A percentile compares a stretch with the other conserved stretches of the same genome.
These are phyloP conservation scores for Glebionis coronaria DNA, from an alignment of 129 eudicot species.

Conservation along the genomic window DNA sequence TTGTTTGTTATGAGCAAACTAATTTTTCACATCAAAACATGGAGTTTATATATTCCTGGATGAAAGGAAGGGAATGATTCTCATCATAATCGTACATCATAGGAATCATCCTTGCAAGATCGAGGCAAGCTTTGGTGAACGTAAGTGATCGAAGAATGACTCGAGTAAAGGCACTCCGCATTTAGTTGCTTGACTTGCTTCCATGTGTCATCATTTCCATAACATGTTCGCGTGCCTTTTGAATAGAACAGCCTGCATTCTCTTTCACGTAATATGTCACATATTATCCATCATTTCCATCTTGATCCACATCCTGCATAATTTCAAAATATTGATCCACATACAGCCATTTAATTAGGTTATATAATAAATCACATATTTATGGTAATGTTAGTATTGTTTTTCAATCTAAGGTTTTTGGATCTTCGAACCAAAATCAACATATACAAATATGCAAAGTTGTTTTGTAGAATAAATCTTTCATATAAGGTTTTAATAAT, in stretches of 20 bases:
- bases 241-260: conserved; percentile 31
- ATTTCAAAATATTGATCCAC: background rate
- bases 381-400: background rate
- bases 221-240: conserved; percentile 38
- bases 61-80: conserved; percentile 42
- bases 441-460: too few species aligned
- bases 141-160: conserved; percentile 27
- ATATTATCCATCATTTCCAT: conserved; percentile 62
- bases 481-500: too few species aligned
- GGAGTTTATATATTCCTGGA: conserved; percentile 36
- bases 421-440: too few species aligned
- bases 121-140: conserved; percentile 40
- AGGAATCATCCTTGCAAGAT: conserved; percentile 62
- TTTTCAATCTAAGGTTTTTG: too few species aligned
- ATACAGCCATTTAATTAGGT: background rate
- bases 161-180: conserved; percentile 33
- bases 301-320: conserved; percentile 58
- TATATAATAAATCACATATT: background rate
- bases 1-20: background rate
- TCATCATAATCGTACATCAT: conserved; percentile 30
- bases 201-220: conserved; percentile 46
- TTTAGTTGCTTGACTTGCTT: conserved; percentile 51
- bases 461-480: too few species aligned
- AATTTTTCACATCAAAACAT: conserved; percentile 14
- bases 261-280: conserved; percentile 49